A percentile compares a stretch with the other conserved stretches of the same genome.
phyloP scores from a whole-genome alignment of 2,329 filamentous ascomycete genomes.

The Hirsutella minnesotensis region DNA sequence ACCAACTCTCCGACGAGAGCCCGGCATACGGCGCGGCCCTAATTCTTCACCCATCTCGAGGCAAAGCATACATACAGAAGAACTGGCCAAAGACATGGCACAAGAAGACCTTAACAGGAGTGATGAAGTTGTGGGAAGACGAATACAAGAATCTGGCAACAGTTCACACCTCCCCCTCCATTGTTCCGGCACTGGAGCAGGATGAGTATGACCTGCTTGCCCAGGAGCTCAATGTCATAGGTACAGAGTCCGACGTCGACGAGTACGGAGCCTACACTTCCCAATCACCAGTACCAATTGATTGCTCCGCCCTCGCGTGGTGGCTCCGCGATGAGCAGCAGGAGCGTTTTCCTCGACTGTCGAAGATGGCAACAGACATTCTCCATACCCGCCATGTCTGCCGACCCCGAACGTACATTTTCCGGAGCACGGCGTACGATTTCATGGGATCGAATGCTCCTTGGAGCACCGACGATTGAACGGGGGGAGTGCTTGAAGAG shows the following conservation, averaged over 20 bases:
- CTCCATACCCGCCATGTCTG: conserved; percentile 6
- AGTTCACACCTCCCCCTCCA: background rate
- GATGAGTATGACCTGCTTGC: background rate
- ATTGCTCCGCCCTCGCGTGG: conserved; percentile 3
- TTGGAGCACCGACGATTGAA: conserved; percentile 4
- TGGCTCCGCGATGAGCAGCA: conserved; percentile 4
- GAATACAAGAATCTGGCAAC: background rate
- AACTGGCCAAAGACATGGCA: background rate
- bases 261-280: conserved; percentile 1
- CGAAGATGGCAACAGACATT: conserved; percentile 5
- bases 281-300: conserved; percentile 3
- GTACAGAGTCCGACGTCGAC: background rate
- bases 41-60: background rate
- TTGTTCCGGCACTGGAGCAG: too few relatives aligned
- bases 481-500: conserved; percentile 1
- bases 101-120: background rate
- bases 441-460: conserved; percentile 4
- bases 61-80: background rate
- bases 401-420: conserved; percentile 5
- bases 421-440: conserved; percentile 4
- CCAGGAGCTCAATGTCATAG: background rate
- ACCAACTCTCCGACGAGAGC: background rate
- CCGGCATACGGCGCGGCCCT: background rate
- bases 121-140: background rate
- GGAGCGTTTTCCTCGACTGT: conserved; percentile 3